Conservation (phyloP, 352 stramenopile species). For the Saprolegnia parasitica region DNA sequence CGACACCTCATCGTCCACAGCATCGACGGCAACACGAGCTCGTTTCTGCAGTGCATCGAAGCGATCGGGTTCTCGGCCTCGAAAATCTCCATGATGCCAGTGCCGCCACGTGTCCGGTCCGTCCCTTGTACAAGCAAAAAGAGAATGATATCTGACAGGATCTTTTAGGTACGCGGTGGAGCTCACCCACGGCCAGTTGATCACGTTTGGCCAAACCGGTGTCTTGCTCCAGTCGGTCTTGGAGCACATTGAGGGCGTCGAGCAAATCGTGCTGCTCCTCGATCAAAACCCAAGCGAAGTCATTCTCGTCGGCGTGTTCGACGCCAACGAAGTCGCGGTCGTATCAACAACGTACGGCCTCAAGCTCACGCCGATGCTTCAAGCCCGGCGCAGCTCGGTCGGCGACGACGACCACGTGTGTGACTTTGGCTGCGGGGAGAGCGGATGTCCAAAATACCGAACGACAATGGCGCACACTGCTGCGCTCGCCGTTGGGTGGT, state of each 20-base stretch:
- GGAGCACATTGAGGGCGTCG: conserved; percentile 54
- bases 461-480: conserved; percentile 72
- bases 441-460: conserved; percentile 69
- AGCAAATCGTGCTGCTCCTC: conserved; percentile 51
- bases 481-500: conserved; percentile 69
- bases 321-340: conserved; percentile 25
- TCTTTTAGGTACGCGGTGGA: not conserved
- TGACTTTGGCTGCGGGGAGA: conserved; percentile 60
- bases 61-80: conserved; percentile 59
- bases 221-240: conserved; percentile 31
- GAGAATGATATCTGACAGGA: not conserved
- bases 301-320: conserved; percentile 51
- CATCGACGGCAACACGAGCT: conserved; percentile 35
- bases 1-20: conserved; percentile 55
- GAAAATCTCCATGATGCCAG: conserved; percentile 35
- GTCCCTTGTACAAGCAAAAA: not conserved
- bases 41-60: conserved; percentile 34
- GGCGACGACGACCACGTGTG: conserved; percentile 47
- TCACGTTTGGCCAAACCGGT: conserved; percentile 12
- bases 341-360: conserved; percentile 11
- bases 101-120: conserved; percentile 8
- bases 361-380: not conserved
- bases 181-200: not conserved
- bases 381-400: conserved; percentile 17
- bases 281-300: conserved; percentile 46